Conservation (phyloP, 2,329 filamentous ascomycete genomes). For the Colletotrichum kahawae region DNA sequence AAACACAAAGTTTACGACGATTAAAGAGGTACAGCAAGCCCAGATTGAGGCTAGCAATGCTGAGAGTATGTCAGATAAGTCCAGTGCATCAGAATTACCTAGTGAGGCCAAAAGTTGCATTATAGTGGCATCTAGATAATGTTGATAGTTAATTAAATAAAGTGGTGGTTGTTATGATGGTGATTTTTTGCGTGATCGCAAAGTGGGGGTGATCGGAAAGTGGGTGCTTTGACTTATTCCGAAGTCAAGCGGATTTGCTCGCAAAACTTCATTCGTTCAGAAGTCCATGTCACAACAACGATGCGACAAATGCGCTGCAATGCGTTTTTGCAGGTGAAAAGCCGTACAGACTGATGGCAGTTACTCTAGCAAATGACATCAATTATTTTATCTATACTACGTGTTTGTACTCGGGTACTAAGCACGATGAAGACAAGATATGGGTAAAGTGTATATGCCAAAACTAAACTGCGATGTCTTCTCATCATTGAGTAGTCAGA, state of each 20-base stretch:
- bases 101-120: too few relatives aligned
- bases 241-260: background rate
- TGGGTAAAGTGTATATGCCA: background rate
- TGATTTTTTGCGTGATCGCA: too few relatives aligned
- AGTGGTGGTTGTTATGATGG: too few relatives aligned
- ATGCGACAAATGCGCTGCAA: background rate
- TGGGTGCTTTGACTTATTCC: too few relatives aligned
- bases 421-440: background rate
- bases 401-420: background rate
- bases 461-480: background rate
- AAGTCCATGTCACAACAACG: background rate
- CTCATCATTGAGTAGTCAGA: fast-evolving
- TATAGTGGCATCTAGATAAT: too few relatives aligned
- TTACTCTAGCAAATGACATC: fast-evolving
- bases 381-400: background rate
- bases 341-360: fast-evolving
- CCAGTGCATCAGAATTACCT: too few relatives aligned
- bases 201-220: too few relatives aligned
- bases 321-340: background rate
- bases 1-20: too few relatives aligned
- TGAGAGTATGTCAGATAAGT: too few relatives aligned
- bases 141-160: too few relatives aligned
- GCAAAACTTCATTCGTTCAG: background rate
- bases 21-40: too few relatives aligned
- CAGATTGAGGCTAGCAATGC: too few relatives aligned